phyloP scores from a whole-genome alignment of 495 filamentous ascomycete species.

The Talaromyces adpressus region DNA sequence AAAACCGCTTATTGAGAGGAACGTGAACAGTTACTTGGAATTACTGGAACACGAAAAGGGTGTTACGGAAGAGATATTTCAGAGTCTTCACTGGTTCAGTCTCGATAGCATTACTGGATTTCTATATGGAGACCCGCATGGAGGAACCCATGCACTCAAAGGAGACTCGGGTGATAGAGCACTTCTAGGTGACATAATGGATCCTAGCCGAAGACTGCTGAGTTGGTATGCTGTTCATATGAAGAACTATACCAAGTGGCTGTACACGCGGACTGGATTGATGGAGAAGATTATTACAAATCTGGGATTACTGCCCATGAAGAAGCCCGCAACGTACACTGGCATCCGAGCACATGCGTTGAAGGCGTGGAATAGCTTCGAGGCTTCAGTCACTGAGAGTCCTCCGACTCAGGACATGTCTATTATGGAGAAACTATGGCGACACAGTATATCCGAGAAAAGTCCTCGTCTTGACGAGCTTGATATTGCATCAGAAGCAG shows the following conservation, averaged over 20 bases:
- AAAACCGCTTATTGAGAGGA: slow-evolving; percentile 17
- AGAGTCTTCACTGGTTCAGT: slow-evolving; percentile 32
- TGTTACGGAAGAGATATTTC: slow-evolving; percentile 27
- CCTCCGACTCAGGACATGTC: slow-evolving; percentile 9
- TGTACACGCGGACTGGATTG: slow-evolving; percentile 19
- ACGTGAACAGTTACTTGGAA: background rate
- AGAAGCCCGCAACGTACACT: slow-evolving; percentile 26
- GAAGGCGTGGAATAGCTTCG: slow-evolving; percentile 13
- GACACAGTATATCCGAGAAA: slow-evolving; percentile 11
- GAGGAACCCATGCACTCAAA: slow-evolving; percentile 17
- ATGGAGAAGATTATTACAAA: slow-evolving; percentile 13
- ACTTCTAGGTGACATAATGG: slow-evolving; percentile 26
- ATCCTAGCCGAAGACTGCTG: slow-evolving; percentile 15
- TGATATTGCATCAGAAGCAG: slow-evolving; percentile 24
- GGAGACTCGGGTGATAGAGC: slow-evolving; percentile 15
- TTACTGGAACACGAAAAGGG: background rate
- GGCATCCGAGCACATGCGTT: slow-evolving; percentile 26
- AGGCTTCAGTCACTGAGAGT: background rate
- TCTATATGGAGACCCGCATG: slow-evolving; percentile 19
- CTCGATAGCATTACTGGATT: slow-evolving; percentile 33
- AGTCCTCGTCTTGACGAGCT: slow-evolving; percentile 8
- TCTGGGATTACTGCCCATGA: slow-evolving; percentile 20
- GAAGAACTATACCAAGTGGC: slow-evolving; percentile 25
- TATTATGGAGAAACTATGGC: slow-evolving; percentile 10
- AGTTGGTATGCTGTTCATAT: slow-evolving; percentile 19